These are phyloP conservation scores for Xylariaceae sp. DNA, from an alignment of 2,329 filamentous ascomycete genomes.

Conservation along the genomic window DNA sequence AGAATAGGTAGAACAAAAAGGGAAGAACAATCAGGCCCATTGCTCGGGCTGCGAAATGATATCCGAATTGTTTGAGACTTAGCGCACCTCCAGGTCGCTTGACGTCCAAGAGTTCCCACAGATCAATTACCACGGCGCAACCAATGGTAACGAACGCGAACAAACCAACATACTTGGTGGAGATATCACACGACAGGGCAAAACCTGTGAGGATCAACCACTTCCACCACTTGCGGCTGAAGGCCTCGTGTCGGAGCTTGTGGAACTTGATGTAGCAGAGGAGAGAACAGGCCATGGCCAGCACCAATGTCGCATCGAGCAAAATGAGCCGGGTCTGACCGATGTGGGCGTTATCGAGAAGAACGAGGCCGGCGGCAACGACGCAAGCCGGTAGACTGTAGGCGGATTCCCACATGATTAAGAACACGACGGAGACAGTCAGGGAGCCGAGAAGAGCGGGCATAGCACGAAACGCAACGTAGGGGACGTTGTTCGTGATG, in stretches of 20 bases:
- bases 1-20: constrained; percentile 98
- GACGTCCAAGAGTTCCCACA: constrained; percentile 91
- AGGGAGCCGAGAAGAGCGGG: constrained; percentile 87
- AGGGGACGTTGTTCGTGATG: constrained; percentile 93
- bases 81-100: constrained; percentile 79
- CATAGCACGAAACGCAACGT: constrained; percentile 90
- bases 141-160: constrained; percentile 98
- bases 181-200: constrained; percentile 92
- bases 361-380: constrained; percentile 75
- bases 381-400: constrained; percentile 93
- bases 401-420: constrained; percentile 99
- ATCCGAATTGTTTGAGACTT: constrained; percentile 70
- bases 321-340: constrained; percentile 93
- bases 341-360: constrained; percentile 97
- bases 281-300: constrained; percentile 93
- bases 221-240: constrained; percentile 98
- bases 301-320: constrained; percentile 86
- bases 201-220: constrained; percentile 96
- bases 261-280: constrained; percentile 96
- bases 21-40: constrained; percentile 83
- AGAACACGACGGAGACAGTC: constrained; percentile 87
- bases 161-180: constrained; percentile 93
- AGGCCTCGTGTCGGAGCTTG: constrained; percentile 84
- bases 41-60: constrained; percentile 86
- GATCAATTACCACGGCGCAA: constrained; percentile 84